Conservation (phyloP, 2,329 filamentous ascomycete species). For the Talaromyces atroroseus region DNA sequence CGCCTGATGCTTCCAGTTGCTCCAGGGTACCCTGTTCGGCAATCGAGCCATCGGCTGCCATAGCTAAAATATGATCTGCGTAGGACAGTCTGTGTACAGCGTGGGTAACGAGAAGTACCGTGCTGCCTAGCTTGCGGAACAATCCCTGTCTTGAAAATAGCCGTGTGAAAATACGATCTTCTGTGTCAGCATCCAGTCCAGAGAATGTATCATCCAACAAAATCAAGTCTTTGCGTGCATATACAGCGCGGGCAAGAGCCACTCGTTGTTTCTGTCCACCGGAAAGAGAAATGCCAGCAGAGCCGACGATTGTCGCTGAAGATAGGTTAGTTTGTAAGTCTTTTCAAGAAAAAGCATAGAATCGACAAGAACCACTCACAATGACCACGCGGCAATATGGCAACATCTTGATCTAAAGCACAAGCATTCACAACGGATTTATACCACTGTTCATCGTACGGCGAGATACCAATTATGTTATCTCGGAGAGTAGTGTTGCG, state of each 20-base stretch:
- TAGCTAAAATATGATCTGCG: slow-evolving; percentile 38
- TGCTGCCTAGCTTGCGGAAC: slow-evolving; percentile 5
- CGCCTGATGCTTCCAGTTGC: slow-evolving; percentile 29
- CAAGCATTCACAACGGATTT: slow-evolving; percentile 31
- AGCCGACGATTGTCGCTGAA: slow-evolving; percentile 57
- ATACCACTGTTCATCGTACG: slow-evolving; percentile 26
- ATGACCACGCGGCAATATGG: slow-evolving; percentile 44
- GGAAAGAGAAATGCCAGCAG: slow-evolving; percentile 65
- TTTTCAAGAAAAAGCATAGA: not conserved
- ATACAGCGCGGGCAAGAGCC: slow-evolving; percentile 68
- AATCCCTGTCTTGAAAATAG: slow-evolving; percentile 11
- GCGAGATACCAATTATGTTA: slow-evolving; percentile 29
- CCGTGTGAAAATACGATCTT: slow-evolving; percentile 37
- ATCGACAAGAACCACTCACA: slow-evolving; percentile 44
- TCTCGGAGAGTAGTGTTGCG: slow-evolving; percentile 38
- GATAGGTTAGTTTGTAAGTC: not conserved
- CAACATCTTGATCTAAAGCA: slow-evolving; percentile 44
- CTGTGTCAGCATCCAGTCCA: slow-evolving; percentile 62
- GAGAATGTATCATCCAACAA: slow-evolving; percentile 79
- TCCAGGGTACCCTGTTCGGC: slow-evolving; percentile 38
- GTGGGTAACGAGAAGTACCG: slow-evolving; percentile 8
- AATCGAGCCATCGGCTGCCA: slow-evolving; percentile 34
- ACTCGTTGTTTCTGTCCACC: slow-evolving; percentile 81
- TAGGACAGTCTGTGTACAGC: slow-evolving; percentile 37
- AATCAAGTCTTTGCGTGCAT: slow-evolving; percentile 72